Base-by-base conservation (phyloP, 2,329 filamentous ascomycete species). In the Madurella mycetomatis region DNA sequence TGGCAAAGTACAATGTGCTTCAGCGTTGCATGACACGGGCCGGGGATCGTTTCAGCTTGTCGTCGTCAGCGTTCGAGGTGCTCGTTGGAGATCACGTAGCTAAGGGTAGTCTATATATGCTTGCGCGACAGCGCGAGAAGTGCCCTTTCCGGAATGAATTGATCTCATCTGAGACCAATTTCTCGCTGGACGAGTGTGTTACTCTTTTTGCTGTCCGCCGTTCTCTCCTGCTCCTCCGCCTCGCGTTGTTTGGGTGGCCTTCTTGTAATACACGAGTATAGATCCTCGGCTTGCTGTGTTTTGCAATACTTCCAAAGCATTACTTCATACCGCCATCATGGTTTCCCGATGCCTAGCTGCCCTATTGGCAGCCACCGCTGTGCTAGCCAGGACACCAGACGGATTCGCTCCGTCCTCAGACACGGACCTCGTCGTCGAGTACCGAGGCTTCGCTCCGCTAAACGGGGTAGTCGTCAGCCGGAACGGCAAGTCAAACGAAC, bases 401-500 rank as follows among this genome's bases (percentile, higher is more conserved):
- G 72, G 72, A 25, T 77, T 77, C 60, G 58, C 65, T 45, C 75
- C 75, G 1, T 63, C 64, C 15, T 65, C 67, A n/a, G 63, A 68
- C 34, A 68, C 60, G 32, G 62, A 70, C 53, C 68, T 76, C 41
- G 62, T 74, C n/a, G 73, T 77, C 12, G 65, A 67, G 12, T 77
- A 68, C 56, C 67, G 66, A 41, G 67, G 64, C 50, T 62, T 68
- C n/a, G 62, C 68, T 15, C 68, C 72, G 8, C 61, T 67, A 17
- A 70, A 71, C 54, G 75, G 74, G 43, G 68, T 62, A 41, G 70
- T 70, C 5, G 57, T 77, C 39, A 61, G 68, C 31, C 69, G 69
- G 63, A 66, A 67, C 16, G 65, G 73, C 74, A 61, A 61, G 68
- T 58, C 1, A 41, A 15, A 18, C 43, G 41, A 11, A 39, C 7